These are phyloP conservation scores for Drechslera avenae DNA, from an alignment of 2,329 filamentous ascomycete species.

Conservation along the genomic window DNA sequence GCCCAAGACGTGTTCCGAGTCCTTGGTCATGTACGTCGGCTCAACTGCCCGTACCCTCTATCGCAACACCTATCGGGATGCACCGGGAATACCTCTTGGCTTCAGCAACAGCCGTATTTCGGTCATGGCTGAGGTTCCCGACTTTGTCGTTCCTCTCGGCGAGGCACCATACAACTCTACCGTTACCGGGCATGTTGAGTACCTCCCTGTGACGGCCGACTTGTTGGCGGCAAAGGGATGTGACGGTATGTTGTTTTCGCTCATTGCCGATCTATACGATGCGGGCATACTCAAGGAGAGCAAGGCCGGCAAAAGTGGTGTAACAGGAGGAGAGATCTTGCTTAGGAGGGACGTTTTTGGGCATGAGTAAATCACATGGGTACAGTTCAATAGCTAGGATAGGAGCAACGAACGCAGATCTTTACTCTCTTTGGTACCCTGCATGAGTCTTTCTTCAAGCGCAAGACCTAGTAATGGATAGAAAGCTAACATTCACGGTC, in stretches of 20 bases:
- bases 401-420: too few species aligned
- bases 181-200: constrained; percentile 56
- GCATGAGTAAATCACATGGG: too few species aligned
- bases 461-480: too few species aligned
- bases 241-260: constrained; percentile 62
- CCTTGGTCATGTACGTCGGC: constrained; percentile 57
- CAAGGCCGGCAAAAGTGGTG: constrained; percentile 50
- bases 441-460: too few species aligned
- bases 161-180: constrained; percentile 53
- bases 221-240: constrained; percentile 65
- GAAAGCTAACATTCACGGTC: too few species aligned
- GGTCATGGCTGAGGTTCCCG: constrained; percentile 54
- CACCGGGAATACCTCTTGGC: constrained; percentile 55
- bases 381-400: too few species aligned
- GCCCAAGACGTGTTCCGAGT: constrained; percentile 55
- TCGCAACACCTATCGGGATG: constrained; percentile 52
- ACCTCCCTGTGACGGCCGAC: constrained; percentile 63
- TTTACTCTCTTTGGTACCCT: too few species aligned
- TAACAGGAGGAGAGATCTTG: constrained; percentile 51
- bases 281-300: constrained; percentile 57
- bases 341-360: constrained; percentile 25
- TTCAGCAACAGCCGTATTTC: constrained; percentile 57
- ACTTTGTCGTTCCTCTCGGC: constrained; percentile 54
- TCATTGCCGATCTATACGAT: constrained; percentile 59
- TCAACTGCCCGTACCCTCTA: constrained; percentile 48